Conservation (phyloP, 1,284 basidiomycete species). For the Puccinia hordei region DNA sequence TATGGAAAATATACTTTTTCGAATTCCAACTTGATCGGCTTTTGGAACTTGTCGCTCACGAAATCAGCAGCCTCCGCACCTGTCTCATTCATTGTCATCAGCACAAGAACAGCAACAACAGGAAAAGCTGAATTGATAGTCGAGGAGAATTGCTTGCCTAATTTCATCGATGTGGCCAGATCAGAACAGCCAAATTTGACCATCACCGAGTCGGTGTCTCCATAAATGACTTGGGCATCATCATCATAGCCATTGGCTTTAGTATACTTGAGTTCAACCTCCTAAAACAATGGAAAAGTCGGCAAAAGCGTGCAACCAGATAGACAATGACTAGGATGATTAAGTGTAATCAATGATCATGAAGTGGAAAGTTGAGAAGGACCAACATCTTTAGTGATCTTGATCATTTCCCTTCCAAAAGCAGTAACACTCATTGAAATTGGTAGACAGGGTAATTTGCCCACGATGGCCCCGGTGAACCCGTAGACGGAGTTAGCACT, state of each 20-base stretch:
- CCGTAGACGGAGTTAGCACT: constrained; percentile 97
- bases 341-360: no score
- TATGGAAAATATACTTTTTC: constrained; percentile 98
- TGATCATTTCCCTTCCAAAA: constrained; percentile 96
- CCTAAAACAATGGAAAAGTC: no score
- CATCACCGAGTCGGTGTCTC: constrained; percentile 98
- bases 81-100: constrained; percentile 57
- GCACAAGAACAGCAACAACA: background rate
- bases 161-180: constrained; percentile 77
- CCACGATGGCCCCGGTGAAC: constrained; percentile 92
- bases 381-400: constrained; percentile 78
- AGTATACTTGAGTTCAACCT: constrained; percentile 84
- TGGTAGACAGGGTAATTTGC: constrained; percentile 86
- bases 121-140: constrained; percentile 54
- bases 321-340: no score
- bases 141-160: constrained; percentile 65
- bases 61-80: constrained; percentile 90
- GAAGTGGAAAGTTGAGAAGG: no score
- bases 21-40: constrained; percentile 95
- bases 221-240: constrained; percentile 90
- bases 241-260: constrained; percentile 79
- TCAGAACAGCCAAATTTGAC: constrained; percentile 88
- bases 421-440: constrained; percentile 91
- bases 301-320: no score
- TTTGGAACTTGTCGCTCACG: constrained; percentile 87